Evolutionary conservation across 371 early-diverging fungal species (phyloP), one percentile per base, ranked within the genome.

Genomic region (Phascolomyces articulosus): DNA sequence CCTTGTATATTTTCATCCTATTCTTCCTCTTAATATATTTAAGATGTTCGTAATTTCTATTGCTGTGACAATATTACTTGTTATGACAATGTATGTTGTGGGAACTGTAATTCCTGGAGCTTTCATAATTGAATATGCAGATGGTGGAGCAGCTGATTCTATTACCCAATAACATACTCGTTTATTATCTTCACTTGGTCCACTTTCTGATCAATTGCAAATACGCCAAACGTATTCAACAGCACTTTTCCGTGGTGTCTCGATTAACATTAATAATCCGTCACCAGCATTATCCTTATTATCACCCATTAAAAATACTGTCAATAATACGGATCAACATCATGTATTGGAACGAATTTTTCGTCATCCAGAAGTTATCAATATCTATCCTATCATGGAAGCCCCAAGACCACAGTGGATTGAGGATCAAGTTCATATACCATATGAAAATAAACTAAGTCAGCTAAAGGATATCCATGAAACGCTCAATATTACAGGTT

Each of bases 51-150:
- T 16, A 4, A 47, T 47, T 13, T 13, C 47, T 13, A 16, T 47
- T 23, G 29, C 40, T 4, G 21, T 40, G 16, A 40, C 24, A 2
- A 8, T 38, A 38, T 29, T 57, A 28, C 26, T 55, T 55, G 55
- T 28, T 16, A n/a, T 29, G n/a, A 27, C 24, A 55, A 44, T 44
- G 2, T 28, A 55, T 29, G 15, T 13, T 15, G 11, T 31, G n/a
- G 29, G 6, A 58, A 40, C 9, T 20, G 11, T 18, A 18, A 60
- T 83, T 29, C 76, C 79, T 16, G 74, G 72, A 27, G 77, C 78
- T 0, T 83, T 62, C 58, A 78, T 83, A 40, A 68, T 80, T 28
- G 79, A 83, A 58, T 83, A 77, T 63, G 68, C 72, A 16, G 73
- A 70, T 8, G 44, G 16, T 34, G 11, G 11, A 6, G 11, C 34